Evolutionary conservation across 352 stramenopile species (phyloP).

Genomic region (Pythium rhizo-oryzae): DNA sequence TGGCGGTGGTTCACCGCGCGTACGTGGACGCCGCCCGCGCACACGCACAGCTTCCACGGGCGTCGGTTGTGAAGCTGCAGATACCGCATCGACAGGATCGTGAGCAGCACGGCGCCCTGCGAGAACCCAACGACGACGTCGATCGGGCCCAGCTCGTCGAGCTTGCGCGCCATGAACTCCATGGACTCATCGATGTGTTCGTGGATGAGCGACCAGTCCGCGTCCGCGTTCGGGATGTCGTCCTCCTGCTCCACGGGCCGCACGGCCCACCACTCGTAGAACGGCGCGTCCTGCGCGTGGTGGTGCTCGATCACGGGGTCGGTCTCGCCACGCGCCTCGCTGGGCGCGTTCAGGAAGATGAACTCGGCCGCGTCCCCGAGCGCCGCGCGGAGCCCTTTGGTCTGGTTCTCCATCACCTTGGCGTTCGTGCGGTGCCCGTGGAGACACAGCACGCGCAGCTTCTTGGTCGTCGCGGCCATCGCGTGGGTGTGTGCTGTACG

Average conservation of each 20-base stretch:
- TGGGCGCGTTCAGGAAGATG: conserved; percentile 64
- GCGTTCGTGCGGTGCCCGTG: conserved; percentile 75
- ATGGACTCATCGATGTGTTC: conserved; percentile 35
- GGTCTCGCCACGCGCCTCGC: conserved; percentile 50
- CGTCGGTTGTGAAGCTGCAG: conserved; percentile 35
- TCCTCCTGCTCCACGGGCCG: conserved; percentile 48
- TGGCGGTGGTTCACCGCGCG: conserved; percentile 39
- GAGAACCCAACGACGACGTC: conserved; percentile 82
- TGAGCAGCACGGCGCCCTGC: conserved; percentile 72
- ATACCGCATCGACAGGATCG: conserved; percentile 63
- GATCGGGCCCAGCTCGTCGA: conserved; percentile 65
- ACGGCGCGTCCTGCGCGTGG: conserved; percentile 58
- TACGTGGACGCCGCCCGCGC: conserved; percentile 42
- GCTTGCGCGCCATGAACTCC: conserved; percentile 60
- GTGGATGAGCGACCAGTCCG: conserved; percentile 26
- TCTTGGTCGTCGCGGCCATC: too few species aligned
- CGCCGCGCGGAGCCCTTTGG: conserved; percentile 51
- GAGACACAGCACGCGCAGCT: conserved; percentile 71
- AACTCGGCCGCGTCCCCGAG: conserved; percentile 67
- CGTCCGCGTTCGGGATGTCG: conserved; percentile 31
- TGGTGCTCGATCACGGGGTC: conserved; percentile 57
- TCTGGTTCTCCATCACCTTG: conserved; percentile 76
- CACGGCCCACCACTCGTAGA: conserved; percentile 78
- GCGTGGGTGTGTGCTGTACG: too few species aligned
- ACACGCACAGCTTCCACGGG: conserved; percentile 52